A percentile compares a stretch with the other conserved stretches of the same genome.
These are phyloP conservation scores for Pseudonitzschia multiseries DNA, from an alignment of 108 stramenopile genomes.

Conservation along the genomic window DNA sequence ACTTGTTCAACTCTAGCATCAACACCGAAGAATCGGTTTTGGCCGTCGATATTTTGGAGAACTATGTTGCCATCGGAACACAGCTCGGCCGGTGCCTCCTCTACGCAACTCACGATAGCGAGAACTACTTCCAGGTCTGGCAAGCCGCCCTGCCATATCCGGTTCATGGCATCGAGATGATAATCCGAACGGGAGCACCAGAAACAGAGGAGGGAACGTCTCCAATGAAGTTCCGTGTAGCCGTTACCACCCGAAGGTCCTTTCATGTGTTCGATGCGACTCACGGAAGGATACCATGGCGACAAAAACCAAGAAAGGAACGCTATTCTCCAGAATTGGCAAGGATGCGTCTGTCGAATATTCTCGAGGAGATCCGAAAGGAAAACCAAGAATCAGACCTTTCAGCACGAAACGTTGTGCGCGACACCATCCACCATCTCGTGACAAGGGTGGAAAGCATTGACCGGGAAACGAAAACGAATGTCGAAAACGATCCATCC, in stretches of 20 bases:
- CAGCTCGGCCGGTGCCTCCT: slow-evolving; percentile 32
- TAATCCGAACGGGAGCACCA: background rate
- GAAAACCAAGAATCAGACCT: slow-evolving; percentile 4
- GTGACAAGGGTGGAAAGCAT: background rate
- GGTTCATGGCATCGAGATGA: slow-evolving; percentile 34
- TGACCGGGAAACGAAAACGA: background rate
- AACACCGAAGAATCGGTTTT: slow-evolving; percentile 48
- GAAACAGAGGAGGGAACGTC: background rate
- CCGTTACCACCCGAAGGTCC: slow-evolving; percentile 41
- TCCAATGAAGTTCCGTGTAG: background rate
- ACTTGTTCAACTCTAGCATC: slow-evolving; percentile 29
- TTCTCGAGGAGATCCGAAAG: slow-evolving; percentile 16
- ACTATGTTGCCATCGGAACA: slow-evolving; percentile 40
- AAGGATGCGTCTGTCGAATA: background rate
- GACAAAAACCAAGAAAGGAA: background rate
- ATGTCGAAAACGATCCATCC: background rate
- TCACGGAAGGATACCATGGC: background rate
- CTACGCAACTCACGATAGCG: slow-evolving; percentile 24
- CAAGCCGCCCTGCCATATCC: slow-evolving; percentile 45
- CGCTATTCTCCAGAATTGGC: slow-evolving; percentile 22
- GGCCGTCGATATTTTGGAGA: slow-evolving; percentile 32
- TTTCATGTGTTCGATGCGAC: slow-evolving; percentile 36
- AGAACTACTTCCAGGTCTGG: slow-evolving; percentile 34
- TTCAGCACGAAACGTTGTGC: background rate
- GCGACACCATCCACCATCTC: background rate